Evolutionary conservation across 495 filamentous ascomycete species (phyloP), one percentile per base, ranked within the genome.

Genomic region (Podospora pseudopauciseta): DNA sequence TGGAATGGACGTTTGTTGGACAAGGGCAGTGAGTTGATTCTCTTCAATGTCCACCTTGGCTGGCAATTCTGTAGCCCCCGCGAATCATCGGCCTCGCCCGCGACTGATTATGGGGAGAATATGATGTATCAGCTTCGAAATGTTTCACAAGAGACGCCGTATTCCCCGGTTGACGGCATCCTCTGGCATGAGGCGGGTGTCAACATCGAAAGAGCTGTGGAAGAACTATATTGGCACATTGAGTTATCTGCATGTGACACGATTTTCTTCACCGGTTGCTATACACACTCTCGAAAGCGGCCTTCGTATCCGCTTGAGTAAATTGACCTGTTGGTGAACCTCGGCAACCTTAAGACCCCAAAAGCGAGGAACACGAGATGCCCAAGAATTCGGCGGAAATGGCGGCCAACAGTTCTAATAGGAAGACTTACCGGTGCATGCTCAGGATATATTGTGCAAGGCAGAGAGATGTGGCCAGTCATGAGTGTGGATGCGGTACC

Each of bases 1-100:
- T 75, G 28, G 4, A 27, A 5, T 77, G 74, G 74, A 74, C 67
- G 23, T 77, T 68, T 65, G 64, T 77, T 60, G 72, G 75, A 2
- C 59, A 61, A 9, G 16, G 23, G 4, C 19, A 58, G 56, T 20
- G 56, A 58, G 20, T 49, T 39, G 34, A 6, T 11, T 39, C 1
- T 39, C 34, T 39, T 11, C 11, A 0, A 11, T 39, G 23, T 23
- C 23, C 34, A 39, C 5, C 34, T 39, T 39, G 34, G 11, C 34
- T 5, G 34, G 34, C 6, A 11, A 39, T 11, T 11, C 3, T 39
- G 6, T 39, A 39, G 34, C 3, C 34, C 34, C 34, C 34, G 6
- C 5, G 1, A 39, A 39, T 39, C 34, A 39, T 39, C 34, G 34
- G 34, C 34, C 34, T 39, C 34, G 3, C 23, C 34, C 34, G 34